These are phyloP conservation scores for Crithidia mellificae DNA, from an alignment of 208 protist genomes.

Conservation along the genomic window DNA sequence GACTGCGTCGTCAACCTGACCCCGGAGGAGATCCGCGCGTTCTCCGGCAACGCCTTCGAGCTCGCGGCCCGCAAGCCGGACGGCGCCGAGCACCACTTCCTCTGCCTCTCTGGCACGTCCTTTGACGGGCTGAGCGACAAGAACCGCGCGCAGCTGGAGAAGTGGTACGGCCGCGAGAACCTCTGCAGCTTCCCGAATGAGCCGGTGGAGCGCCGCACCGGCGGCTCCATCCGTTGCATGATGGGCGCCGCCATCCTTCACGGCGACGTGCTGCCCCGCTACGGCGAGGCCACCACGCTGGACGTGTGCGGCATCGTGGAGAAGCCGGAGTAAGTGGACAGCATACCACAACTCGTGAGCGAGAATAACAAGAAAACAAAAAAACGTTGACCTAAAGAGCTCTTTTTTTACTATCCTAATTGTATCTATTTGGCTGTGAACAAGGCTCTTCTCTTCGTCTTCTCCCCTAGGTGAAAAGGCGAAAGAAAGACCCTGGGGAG, in stretches of 20 bases:
- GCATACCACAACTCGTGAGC: too few species aligned
- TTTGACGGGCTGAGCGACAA: conserved; percentile 35
- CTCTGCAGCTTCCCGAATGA: conserved; percentile 63
- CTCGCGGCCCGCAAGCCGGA: conserved; percentile 32
- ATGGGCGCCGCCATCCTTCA: conserved; percentile 55
- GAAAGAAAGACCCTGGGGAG: too few species aligned
- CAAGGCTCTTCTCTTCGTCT: not conserved
- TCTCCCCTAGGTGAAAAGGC: too few species aligned
- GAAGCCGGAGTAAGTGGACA: conserved; percentile 20
- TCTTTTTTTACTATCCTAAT: too few species aligned
- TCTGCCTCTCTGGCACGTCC: conserved; percentile 76
- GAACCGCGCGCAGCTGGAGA: conserved; percentile 42
- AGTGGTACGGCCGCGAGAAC: conserved; percentile 73
- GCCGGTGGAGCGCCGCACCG: conserved; percentile 67
- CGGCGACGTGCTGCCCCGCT: conserved; percentile 47
- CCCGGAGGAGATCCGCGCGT: conserved; percentile 57
- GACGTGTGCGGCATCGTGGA: conserved; percentile 46
- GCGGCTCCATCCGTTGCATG: conserved; percentile 61
- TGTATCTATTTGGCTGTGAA: too few species aligned
- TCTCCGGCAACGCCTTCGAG: conserved; percentile 77
- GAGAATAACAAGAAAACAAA: not conserved
- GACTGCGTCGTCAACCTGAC: conserved; percentile 65
- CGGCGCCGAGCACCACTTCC: conserved; percentile 61
- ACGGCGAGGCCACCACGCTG: conserved; percentile 42
- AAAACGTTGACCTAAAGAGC: too few species aligned